Evolutionary conservation across 2,329 filamentous ascomycete genomes (phyloP), one percentile per base, ranked within the genome.

Genomic region (Cladosporium oxysporum): DNA sequence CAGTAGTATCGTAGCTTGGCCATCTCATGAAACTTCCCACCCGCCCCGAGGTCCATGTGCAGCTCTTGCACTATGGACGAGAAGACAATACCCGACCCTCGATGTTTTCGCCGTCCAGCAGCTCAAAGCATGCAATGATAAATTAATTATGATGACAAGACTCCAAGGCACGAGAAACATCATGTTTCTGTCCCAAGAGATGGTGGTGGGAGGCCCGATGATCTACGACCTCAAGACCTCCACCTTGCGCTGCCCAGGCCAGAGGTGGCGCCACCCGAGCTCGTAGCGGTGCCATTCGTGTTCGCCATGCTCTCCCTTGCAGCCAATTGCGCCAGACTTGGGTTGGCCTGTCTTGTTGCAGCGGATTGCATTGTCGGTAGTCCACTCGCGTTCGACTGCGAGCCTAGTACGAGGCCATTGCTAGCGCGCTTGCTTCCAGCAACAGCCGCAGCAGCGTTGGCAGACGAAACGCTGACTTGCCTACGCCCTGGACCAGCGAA

Each of bases 401-500:
- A 55, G 18, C 61, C 69, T 26, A 71, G 62, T 47, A 68, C 61
- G 18, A 68, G 65, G 28, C 71, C 71, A 50, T 73, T 74, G 58
- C 69, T 70, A 18, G 69, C 63, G 53, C 72, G 66, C 59, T 72
- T 73, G 57, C 69, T 71, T 14, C 73, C 74, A 29, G 73, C 71
- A 44, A 70, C 65, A 26, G 72, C 67, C 29, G 71, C 68, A 33
- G 69, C 60, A n/a, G 41, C 12, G 52, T 60, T 68, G 12, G 66
- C 58, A 23, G 66, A 59, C 29, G 67, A 68, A 53, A 71, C 67
- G 23, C 68, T 68, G 57, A 71, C 74, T 49, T 72, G 70, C 28
- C 72, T 68, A 33, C 71, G 68, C 49, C 68, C 61, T n/a, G 41
- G 23, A 33, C 58, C 41, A 49, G 44, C 29, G 1, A 53, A 12